Percentiles rank a stretch among this genome's conserved stretches.
phyloP scores from a whole-genome alignment of 352 stramenopile species.

The Pythium biforme region DNA sequence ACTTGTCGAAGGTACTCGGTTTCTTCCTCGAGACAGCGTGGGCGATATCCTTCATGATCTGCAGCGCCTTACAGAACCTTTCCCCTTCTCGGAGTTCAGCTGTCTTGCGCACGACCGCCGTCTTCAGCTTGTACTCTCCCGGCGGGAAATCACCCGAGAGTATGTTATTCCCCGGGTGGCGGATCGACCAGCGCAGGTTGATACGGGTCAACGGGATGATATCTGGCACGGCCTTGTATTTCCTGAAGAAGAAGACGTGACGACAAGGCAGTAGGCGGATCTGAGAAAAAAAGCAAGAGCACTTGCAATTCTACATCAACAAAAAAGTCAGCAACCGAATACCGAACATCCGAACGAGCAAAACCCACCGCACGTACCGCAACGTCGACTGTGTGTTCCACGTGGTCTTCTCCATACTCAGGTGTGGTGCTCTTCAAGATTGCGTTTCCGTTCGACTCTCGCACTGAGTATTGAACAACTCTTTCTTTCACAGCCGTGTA shows the following conservation, averaged over 20 bases:
- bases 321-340: not conserved
- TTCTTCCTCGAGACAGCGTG: not conserved
- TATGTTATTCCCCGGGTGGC: constrained; percentile 11
- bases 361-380: not conserved
- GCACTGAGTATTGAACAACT: not conserved
- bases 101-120: not conserved
- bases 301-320: constrained; percentile 2
- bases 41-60: constrained; percentile 7
- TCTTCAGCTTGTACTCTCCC: not conserved
- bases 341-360: not conserved
- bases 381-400: constrained; percentile 4
- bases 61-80: constrained; percentile 12
- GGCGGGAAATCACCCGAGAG: not conserved
- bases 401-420: not conserved
- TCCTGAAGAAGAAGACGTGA: constrained; percentile 10
- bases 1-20: not conserved
- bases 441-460: not conserved
- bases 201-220: constrained; percentile 9
- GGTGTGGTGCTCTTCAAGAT: constrained; percentile 1
- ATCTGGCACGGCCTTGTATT: not conserved
- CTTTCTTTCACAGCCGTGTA: constrained; percentile 2
- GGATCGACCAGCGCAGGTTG: not conserved
- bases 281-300: constrained; percentile 15
- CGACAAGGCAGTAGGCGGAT: constrained; percentile 13
- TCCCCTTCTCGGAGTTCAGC: not conserved